Conservation (phyloP, 2,329 filamentous ascomycete genomes). For the Alternaria conjuncta region DNA sequence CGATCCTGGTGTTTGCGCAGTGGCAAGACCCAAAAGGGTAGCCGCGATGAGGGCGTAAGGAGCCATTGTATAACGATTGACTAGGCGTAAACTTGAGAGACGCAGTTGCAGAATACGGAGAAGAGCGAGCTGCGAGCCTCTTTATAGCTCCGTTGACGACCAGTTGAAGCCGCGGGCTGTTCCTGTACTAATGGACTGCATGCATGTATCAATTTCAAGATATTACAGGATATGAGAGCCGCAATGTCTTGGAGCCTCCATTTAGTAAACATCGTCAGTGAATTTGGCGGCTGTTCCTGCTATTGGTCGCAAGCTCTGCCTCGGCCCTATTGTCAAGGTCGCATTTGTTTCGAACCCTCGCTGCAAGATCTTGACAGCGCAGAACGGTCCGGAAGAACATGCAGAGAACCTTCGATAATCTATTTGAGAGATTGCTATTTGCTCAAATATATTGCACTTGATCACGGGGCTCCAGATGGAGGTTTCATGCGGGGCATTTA, state of each 20-base stretch:
- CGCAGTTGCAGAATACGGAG: neutral
- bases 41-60: conserved; percentile 33
- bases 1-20: conserved; percentile 39
- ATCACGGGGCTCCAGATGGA: conserved; percentile 15
- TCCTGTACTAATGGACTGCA: neutral
- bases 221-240: conserved; percentile 8
- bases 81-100: neutral
- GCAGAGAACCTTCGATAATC: conserved; percentile 12
- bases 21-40: conserved; percentile 33
- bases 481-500: conserved; percentile 15
- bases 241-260: conserved; percentile 4
- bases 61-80: conserved; percentile 23
- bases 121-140: neutral
- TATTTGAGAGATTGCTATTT: conserved; percentile 11
- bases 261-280: neutral
- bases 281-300: neutral
- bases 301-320: conserved; percentile 7
- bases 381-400: conserved; percentile 12
- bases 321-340: conserved; percentile 10
- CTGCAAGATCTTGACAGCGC: neutral
- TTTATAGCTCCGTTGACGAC: neutral
- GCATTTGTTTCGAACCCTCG: conserved; percentile 16
- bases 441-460: conserved; percentile 14
- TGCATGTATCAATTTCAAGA: neutral
- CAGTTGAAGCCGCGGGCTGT: neutral